These are phyloP conservation scores for Laetiporus sulphureus DNA, from an alignment of 1,284 basidiomycete species.

Conservation along the genomic window DNA sequence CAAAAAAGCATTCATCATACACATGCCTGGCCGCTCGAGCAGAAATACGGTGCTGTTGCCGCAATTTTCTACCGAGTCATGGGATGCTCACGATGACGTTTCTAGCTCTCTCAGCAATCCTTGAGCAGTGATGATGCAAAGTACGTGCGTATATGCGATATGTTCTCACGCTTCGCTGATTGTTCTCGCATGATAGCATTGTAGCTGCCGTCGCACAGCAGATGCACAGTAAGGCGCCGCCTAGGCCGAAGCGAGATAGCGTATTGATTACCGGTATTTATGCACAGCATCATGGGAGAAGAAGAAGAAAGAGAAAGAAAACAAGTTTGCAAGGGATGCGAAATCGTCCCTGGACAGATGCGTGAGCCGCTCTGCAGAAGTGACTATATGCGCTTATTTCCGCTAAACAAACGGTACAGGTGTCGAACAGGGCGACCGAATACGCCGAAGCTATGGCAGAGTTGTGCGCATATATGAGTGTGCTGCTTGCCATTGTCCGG, in stretches of 20 bases:
- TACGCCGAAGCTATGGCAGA: constrained; percentile 14
- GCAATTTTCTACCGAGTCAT: no score
- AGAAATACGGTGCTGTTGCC: no score
- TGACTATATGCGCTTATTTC: background rate
- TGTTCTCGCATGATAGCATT: constrained; percentile 16
- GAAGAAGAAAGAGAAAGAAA: constrained; percentile 29
- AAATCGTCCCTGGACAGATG: constrained; percentile 26
- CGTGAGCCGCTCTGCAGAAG: constrained; percentile 10
- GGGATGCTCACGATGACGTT: no score
- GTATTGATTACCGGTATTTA: no score
- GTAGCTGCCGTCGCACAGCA: constrained; percentile 21
- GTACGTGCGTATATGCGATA: no score
- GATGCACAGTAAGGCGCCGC: constrained; percentile 25
- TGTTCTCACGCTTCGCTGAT: no score
- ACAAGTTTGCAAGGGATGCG: constrained; percentile 22
- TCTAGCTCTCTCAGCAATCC: constrained; percentile 10
- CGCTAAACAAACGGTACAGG: constrained; percentile 10
- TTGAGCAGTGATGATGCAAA: constrained; percentile 15
- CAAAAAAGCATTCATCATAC: no score
- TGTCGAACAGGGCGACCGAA: constrained; percentile 9
- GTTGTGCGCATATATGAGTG: constrained; percentile 11
- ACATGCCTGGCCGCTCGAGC: no score
- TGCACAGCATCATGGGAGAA: constrained; percentile 34
- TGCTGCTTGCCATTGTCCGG: background rate
- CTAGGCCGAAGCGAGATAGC: no score